Base-by-base conservation (phyloP, 1,139 yeast genomes). In the Yamadazyma epiphylla region DNA sequence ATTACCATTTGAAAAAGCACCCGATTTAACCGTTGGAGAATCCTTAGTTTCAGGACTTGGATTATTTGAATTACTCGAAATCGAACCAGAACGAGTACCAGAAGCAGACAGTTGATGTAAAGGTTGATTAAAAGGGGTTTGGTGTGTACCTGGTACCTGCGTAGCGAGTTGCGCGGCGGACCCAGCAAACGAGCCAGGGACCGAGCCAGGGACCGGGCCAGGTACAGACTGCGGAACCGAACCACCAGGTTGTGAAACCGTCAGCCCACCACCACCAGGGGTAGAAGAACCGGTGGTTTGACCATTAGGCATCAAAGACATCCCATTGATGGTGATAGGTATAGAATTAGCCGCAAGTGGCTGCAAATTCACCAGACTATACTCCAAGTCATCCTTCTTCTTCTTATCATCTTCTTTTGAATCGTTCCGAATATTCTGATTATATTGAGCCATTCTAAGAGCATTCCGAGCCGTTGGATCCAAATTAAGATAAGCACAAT, bases 391-490 rank as follows among this genome's bases (percentile, higher is more conserved):
- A 15, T 20, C 25, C 15, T 21, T 19, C 6, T 33, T 34, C 20
- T 17, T 17, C 20, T 17, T 17, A 13, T 32, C 41, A 28, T 50
- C 48, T 36, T 47, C 51, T 36, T 47, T 30, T 26, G 48, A 46
- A 21, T 55, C 62, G 33, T 60, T 65, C 28, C 74, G 52, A 28
- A 66, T 39, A 35, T 54, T 62, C 40, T 67, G 74, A 43, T 67
- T 67, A 42, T 58, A 64, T 44, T 73, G 79, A 4, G 79, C 79
- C 60, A 65, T 60, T 36, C 72, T 53, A 29, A 73, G 51, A 19
- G 77, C 77, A 37, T 65, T 67, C 35, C 77, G 51, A 2, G 77
- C 77, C 19, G 64, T 60, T 9, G 66, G 64, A 43, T 72, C 77
- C 22, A 73, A 49, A 30, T 70, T 71, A 28, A 72, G 49, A 45